Base-by-base conservation (phyloP, 2,329 filamentous ascomycete species). In the Scedosporium aurantiacum region DNA sequence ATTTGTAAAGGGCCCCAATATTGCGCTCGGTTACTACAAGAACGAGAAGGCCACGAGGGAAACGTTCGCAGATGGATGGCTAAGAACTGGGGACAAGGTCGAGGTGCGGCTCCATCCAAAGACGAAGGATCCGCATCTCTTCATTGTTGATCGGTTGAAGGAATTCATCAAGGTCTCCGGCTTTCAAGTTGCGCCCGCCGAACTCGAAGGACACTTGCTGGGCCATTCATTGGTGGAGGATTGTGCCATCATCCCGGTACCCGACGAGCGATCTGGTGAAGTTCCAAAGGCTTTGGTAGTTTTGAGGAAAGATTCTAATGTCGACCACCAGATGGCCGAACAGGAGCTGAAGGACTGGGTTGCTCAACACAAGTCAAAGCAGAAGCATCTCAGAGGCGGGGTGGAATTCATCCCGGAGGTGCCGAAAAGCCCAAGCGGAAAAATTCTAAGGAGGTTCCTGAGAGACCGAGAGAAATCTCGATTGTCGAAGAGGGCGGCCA, bases 181-280 rank as follows among this genome's bases (percentile, higher is more conserved):
- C 62, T 78, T 87, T 63, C 90, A 94, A 84, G 90, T 94, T 25
- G 88, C 90, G 0, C 90, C 90, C 0, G 90, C 90, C 1, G 90
- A 94, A 70, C 82, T 94, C 1, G 90, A 94, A 74, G 87, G 88
- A 1, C 88, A 91, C 67, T 78, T 94, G 4, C 82, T 94, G 10
- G 82, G 84, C 0, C 89, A 93, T 70, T 83, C 86, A 0, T 79
- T 80, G 7, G 89, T 94, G 18, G 83, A 83, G 50, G 90, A 94
- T 72, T 88, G 85, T 66, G 85, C 89, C 12, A 89, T 94, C 6
- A 90, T 94, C 65, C 85, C 86, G 12, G 78, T 91, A 1, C 87
- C 85, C 0, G 78, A 86, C 61, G 78, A 82, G 18, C 74, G 77
- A 16, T 80, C 82, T 5, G 85, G 83, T 1, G 87, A 90, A 70